Conservation (phyloP, 805 yeast genomes). For the Zygosaccharomyces rouxii region DNA sequence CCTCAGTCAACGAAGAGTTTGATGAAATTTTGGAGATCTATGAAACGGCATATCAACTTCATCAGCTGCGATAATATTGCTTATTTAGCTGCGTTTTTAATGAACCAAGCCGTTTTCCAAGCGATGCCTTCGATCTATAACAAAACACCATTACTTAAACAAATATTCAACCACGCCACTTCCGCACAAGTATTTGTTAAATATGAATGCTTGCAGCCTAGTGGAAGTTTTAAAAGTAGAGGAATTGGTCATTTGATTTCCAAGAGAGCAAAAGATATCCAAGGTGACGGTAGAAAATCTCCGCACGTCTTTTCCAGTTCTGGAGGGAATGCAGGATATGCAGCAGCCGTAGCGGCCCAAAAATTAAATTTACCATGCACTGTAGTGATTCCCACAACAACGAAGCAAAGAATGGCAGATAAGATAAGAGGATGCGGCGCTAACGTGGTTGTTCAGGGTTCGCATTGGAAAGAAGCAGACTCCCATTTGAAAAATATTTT, state of each 20-base stretch:
- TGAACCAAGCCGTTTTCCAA: not conserved
- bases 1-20: too few species aligned
- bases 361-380: constrained; percentile 42
- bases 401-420: constrained; percentile 42
- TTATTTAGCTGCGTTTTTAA: not conserved
- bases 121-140: constrained; percentile 4
- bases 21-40: too few species aligned
- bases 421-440: constrained; percentile 48
- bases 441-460: constrained; percentile 42
- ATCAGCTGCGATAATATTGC: too few species aligned
- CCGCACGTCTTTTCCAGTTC: constrained; percentile 45
- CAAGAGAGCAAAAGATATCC: constrained; percentile 28
- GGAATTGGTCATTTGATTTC: constrained; percentile 46
- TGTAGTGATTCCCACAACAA: constrained; percentile 52
- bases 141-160: constrained; percentile 14
- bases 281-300: constrained; percentile 23
- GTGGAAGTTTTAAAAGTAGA: constrained; percentile 52
- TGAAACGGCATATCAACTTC: too few species aligned
- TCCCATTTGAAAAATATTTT: constrained; percentile 31
- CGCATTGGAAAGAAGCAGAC: constrained; percentile 48
- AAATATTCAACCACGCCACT: constrained; percentile 4
- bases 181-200: constrained; percentile 39
- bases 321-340: constrained; percentile 54
- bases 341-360: constrained; percentile 38
- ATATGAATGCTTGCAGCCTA: constrained; percentile 48